Evolutionary conservation across 495 filamentous ascomycete species (phyloP), one percentile per base, ranked within the genome.

Genomic region (Aspergillus hancockii): DNA sequence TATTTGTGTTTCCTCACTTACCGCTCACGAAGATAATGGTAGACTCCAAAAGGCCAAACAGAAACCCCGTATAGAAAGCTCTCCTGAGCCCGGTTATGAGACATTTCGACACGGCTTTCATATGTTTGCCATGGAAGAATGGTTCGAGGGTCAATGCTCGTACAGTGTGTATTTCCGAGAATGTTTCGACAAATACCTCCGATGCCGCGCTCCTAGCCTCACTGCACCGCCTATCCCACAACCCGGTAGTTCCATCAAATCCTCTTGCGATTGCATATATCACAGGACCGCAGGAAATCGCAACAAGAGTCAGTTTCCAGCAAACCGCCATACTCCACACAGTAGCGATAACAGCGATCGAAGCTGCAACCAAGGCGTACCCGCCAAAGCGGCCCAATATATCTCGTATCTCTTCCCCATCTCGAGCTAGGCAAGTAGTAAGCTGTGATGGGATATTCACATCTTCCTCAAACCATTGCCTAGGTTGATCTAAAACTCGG

Each of bases 371-470:
- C 14, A 92, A 81, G 0, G 88, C 67, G 43, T 86, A 84, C 4
- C 85, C 88, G 7, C 85, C 83, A 66, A 95, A 97, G 41, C 89
- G 83, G 10, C 90, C 88, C 2, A 96, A 74, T 0, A 98, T 68
- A 58, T 91, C 90, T 4, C 88, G 81, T 82, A 93, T 93, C 65
- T 96, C 90, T 71, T 98, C 94, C 2, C 86, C 90, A 64, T 93
- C 88, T 50, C 90, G 82, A 63, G 94, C 90, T 4, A 97, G 81
- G 52, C 83, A 89, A 54, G 89, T 83, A 0, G 77, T 83, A 16
- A 98, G 79, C 31, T 79, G 74, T 7, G 76, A 71, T 1, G 89
- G 72, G 0, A 77, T 81, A 71, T 97, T 90, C 40, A 75, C 77
- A 3, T 88, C 78, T 23, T 82, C 75, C 59, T 92, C 90, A 63